Evolutionary conservation across 2,329 filamentous ascomycete species (phyloP).

Genomic region (Pestalotiopsis sp.): DNA sequence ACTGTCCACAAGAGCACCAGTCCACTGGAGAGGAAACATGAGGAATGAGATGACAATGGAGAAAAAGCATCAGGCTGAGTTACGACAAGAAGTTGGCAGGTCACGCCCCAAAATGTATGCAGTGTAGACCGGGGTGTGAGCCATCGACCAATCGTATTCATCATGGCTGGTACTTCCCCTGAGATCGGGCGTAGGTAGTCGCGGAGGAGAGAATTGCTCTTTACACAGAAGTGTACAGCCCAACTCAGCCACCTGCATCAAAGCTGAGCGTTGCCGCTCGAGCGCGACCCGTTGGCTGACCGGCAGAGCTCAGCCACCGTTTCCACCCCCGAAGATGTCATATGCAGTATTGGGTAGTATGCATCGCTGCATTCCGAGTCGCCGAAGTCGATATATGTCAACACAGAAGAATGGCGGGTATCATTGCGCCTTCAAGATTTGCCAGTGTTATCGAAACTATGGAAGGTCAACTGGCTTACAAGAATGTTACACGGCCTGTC

Average conservation of each 20-base stretch:
- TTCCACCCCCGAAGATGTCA: too few species aligned
- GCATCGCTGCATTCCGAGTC: too few species aligned
- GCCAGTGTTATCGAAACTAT: too few species aligned
- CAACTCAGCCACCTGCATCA: neutral
- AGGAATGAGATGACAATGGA: neutral
- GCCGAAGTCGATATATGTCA: too few species aligned
- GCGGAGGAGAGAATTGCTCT: neutral
- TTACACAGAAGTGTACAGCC: neutral
- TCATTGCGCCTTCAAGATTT: too few species aligned
- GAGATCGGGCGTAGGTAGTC: neutral
- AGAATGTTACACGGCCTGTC: too few species aligned
- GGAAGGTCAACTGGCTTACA: too few species aligned
- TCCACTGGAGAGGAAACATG: neutral
- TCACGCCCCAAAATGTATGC: neutral
- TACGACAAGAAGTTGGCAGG: neutral
- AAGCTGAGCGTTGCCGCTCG: neutral
- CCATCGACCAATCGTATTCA: neutral
- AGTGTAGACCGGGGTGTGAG: too few species aligned
- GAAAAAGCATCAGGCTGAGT: neutral
- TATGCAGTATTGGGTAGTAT: too few species aligned
- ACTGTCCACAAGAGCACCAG: too few species aligned
- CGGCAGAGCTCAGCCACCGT: neutral
- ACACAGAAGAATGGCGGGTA: too few species aligned
- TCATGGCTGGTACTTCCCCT: neutral
- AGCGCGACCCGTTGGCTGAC: neutral